Base-by-base conservation (phyloP, 164 flowering plant genomes). In the Malania oleifera region DNA sequence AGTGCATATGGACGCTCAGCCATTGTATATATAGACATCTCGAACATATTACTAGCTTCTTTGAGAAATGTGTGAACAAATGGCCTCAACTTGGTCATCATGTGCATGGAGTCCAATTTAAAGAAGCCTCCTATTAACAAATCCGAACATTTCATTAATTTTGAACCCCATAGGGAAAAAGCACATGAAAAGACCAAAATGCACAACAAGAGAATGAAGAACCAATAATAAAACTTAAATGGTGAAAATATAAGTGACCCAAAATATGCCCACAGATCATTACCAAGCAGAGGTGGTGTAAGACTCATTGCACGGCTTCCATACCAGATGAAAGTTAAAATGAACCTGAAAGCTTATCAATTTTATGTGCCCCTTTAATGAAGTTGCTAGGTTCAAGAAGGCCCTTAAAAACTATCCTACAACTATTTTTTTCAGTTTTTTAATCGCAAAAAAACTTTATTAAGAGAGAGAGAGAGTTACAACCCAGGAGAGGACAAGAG, bases 81-180 rank as follows among this genome's bases (percentile, higher is more conserved):
- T 14, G 96, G 98, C 75, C 96, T 81, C 66, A 92, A 63, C 73
- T 92, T 87, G 49, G 96, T 89, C 80, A 89, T 68, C 82, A 82
- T 83, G 22, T 66, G 82, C 80, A 87, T 79, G 20, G 24, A 26
- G 6, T 77, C 75, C 64, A 89, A 61, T 67, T 65, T 71, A 66
- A 81, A 87, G 4, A 91, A 73, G 76, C 76, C 75, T 35, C 80
- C 82, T 46, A 66, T 77, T 18, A 75, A 59, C 56, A 76, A 69
- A 75, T 75, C 84, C 79, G 59, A 6, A 14, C 40, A 60, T 52
- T 44, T 18, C 48, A 41, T 57, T 29, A 64, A 5, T 24, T 28
- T 18, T 7, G 27, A 22, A 7, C 3, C 1, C 18, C 10, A 6
- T 29, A 7, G 17, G 23, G 15, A 25, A 25, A 2, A 54, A 63